These are phyloP conservation scores for Mycena sp. DNA, from an alignment of 1,284 basidiomycete genomes.

Conservation along the genomic window DNA sequence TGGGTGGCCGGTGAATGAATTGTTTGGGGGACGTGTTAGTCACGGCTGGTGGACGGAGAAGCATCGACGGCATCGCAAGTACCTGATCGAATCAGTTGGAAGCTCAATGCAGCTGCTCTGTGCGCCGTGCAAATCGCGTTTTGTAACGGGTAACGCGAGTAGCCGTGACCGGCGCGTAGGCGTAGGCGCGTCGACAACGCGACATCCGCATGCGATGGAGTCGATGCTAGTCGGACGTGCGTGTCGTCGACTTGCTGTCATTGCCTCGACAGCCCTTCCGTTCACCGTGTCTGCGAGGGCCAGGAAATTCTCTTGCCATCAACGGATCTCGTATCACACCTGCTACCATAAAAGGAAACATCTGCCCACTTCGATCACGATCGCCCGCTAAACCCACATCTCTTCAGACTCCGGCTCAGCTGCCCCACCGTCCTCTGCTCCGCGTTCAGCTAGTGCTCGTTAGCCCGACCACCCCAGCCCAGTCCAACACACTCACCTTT, in stretches of 20 bases:
- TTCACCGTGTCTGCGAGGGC: background rate
- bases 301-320: too few relatives aligned
- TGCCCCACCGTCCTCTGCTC: conserved; percentile 91
- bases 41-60: conserved; percentile 12
- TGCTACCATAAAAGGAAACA: background rate
- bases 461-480: background rate
- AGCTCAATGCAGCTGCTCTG: too few relatives aligned
- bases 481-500: conserved; percentile 35
- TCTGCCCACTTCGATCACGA: conserved; percentile 12
- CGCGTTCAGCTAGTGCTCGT: conserved; percentile 65
- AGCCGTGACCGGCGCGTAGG: too few relatives aligned
- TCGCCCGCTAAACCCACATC: conserved; percentile 19
- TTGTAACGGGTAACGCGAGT: too few relatives aligned
- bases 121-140: conserved; percentile 27
- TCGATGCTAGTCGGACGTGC: too few relatives aligned
- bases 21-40: conserved; percentile 19
- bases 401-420: conserved; percentile 56
- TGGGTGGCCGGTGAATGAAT: background rate
- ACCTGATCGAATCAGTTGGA: conserved; percentile 22
- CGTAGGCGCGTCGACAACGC: too few relatives aligned
- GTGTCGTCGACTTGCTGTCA: background rate
- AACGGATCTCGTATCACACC: too few relatives aligned
- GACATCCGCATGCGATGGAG: too few relatives aligned
- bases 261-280: background rate
- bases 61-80: too few relatives aligned